Evolutionary conservation across 495 filamentous ascomycete genomes (phyloP), one percentile per base, ranked within the genome.

Genomic region (Hypoxylon cercidicola): DNA sequence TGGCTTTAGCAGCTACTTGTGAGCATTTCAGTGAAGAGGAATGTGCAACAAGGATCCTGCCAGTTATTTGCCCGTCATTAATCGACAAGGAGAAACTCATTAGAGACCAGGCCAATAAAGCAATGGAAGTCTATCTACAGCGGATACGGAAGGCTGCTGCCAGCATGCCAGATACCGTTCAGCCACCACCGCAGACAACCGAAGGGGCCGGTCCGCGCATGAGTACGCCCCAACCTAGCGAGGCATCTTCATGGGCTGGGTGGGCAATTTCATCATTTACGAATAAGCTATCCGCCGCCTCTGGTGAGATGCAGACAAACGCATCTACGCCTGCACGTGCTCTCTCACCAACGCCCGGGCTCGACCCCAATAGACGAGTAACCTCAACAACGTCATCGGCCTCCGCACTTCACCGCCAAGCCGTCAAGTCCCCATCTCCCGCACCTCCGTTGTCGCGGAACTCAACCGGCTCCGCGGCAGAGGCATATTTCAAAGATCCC

Each of bases 221-320:
- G 79, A 89, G 88, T 56, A 95, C 91, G 1, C 83, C 87, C 4
- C 88, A 90, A 54, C 72, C 82, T 1, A 75, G 75, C 34, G 78
- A 77, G 10, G 86, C 87, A 12, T 85, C 88, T 3, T 78, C 79
- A 20, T 97, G 94, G 96, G 87, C 94, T 4, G 95, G 96, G 40
- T 99, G 95, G 95, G 95, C 95, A 0, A 97, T 99, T 44, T 97
- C 95, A 1, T 96, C 92, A n/a, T 97, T 99, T 75, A 97, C 95
- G 4, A 97, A 97, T 75, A 97, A 96, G 69, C 72, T 99, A 23
- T 86, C 90, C 11, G 75, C 91, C 2, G 91, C 92, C 2, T 89
- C 87, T 23, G 95, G 95, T 15, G 89, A 96, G 44, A 97, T 99
- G 45, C 83, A 93, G 62, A 65, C 72, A 0, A 76, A 72, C 2